Evolutionary conservation across 208 protist species (phyloP).

Genomic region (Trypanosoma congolense): DNA sequence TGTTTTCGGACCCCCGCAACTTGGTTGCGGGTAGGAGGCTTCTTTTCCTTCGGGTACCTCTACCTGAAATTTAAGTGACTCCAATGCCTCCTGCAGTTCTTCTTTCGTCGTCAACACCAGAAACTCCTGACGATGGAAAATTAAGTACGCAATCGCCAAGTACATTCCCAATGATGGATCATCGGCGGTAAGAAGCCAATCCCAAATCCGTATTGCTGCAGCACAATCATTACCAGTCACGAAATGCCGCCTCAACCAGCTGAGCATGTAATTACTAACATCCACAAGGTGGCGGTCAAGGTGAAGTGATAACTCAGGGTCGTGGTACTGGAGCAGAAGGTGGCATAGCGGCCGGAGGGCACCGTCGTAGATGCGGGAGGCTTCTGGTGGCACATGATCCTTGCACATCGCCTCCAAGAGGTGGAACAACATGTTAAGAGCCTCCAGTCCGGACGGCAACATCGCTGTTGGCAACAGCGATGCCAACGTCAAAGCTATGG

Average conservation of each 20-base stretch:
- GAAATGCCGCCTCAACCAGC: conserved; percentile 60
- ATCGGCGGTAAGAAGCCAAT: conserved; percentile 71
- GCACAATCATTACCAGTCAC: conserved; percentile 21
- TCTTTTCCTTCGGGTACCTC: conserved; percentile 28
- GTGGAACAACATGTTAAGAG: conserved; percentile 18
- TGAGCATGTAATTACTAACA: conserved; percentile 40
- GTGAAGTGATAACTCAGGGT: conserved; percentile 72
- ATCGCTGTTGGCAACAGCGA: conserved; percentile 25
- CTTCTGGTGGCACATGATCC: conserved; percentile 36
- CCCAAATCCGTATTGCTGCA: conserved; percentile 46
- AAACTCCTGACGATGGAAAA: conserved; percentile 46
- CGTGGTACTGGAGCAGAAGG: conserved; percentile 90
- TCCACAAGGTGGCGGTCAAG: conserved; percentile 74
- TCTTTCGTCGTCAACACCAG: conserved; percentile 34
- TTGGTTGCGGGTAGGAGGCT: conserved; percentile 31
- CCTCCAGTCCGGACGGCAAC: conserved; percentile 13
- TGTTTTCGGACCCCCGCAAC: conserved; percentile 44
- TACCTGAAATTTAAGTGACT: conserved; percentile 30
- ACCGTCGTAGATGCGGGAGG: conserved; percentile 40
- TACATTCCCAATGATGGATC: conserved; percentile 71
- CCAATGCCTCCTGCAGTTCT: conserved; percentile 24
- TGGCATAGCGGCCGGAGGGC: conserved; percentile 40
- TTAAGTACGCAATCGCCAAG: conserved; percentile 60
- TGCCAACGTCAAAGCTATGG: conserved; percentile 36
- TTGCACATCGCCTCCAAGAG: conserved; percentile 28